Evolutionary conservation across 73 alveolate genomes (phyloP).

Genomic region (Uronychia setigera): DNA sequence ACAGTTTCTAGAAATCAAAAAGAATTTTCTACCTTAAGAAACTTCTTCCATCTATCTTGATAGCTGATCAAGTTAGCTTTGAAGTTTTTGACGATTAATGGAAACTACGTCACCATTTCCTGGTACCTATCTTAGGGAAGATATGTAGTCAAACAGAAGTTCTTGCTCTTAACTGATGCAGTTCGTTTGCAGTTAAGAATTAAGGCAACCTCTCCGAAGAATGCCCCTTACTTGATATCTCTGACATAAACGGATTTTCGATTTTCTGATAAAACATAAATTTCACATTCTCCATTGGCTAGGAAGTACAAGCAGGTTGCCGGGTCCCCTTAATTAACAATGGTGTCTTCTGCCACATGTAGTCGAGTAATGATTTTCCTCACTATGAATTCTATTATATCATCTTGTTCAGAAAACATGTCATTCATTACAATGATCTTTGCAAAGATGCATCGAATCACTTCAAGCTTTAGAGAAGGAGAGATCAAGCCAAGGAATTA

Average conservation of each 20-base stretch:
- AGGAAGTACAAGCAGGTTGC: not conserved
- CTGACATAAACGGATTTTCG: not conserved
- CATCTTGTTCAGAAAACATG: not conserved
- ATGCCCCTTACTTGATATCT: not conserved
- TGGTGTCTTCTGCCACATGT: not conserved
- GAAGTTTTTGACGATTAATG: not conserved
- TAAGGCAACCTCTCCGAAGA: conserved; percentile 13
- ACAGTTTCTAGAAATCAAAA: not conserved
- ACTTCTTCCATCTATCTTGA: not conserved
- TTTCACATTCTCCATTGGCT: not conserved
- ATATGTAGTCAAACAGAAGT: not conserved
- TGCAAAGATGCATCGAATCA: not conserved
- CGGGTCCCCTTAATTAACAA: not conserved
- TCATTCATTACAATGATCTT: not conserved
- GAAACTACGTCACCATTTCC: not conserved
- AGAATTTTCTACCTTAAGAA: not conserved
- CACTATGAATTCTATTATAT: not conserved
- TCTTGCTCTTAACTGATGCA: conserved; percentile 8
- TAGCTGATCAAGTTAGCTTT: not conserved
- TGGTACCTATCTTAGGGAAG: not conserved
- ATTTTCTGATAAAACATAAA: not conserved
- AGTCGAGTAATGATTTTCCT: not conserved
- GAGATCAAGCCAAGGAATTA: not conserved
- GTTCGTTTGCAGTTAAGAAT: not conserved
- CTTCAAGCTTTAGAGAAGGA: not conserved